Conservation (phyloP, 306 rosid species). For the Begonia fuchsioides region DNA sequence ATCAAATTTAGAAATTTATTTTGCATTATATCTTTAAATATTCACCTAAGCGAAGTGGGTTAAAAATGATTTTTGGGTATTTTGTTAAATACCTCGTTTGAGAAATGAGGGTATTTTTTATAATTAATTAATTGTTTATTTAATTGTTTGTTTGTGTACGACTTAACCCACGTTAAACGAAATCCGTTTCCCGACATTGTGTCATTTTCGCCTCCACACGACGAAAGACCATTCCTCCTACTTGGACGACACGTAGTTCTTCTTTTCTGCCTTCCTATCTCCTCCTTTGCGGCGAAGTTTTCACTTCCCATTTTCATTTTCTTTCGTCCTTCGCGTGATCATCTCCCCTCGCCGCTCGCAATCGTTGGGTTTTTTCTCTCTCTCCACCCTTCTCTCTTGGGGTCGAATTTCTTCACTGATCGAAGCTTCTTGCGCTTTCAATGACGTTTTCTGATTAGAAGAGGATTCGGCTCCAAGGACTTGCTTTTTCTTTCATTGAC, state of each 20-base stretch:
- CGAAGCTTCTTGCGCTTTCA: neutral
- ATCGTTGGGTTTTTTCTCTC: neutral
- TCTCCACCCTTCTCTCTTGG: conserved; percentile 18
- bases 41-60: too few relatives aligned
- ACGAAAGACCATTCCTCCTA: conserved; percentile 5
- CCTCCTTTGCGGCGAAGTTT: neutral
- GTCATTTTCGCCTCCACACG: conserved; percentile 33
- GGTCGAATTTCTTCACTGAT: conserved; percentile 29
- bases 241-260: conserved; percentile 34
- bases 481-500: too few relatives aligned
- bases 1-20: too few relatives aligned
- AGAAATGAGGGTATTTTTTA: too few relatives aligned
- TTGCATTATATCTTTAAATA: too few relatives aligned
- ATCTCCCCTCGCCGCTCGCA: neutral
- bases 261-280: neutral
- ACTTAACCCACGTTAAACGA: too few relatives aligned
- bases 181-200: conserved; percentile 52
- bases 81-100: too few relatives aligned
- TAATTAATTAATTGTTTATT: too few relatives aligned
- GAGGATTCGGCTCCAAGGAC: too few relatives aligned
- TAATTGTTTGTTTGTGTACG: too few relatives aligned
- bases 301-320: neutral
- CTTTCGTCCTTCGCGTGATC: neutral
- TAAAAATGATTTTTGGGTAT: too few relatives aligned
- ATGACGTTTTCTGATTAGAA: too few relatives aligned